phyloP scores from a whole-genome alignment of 495 filamentous ascomycete genomes.

The Aspergillus hancockii region DNA sequence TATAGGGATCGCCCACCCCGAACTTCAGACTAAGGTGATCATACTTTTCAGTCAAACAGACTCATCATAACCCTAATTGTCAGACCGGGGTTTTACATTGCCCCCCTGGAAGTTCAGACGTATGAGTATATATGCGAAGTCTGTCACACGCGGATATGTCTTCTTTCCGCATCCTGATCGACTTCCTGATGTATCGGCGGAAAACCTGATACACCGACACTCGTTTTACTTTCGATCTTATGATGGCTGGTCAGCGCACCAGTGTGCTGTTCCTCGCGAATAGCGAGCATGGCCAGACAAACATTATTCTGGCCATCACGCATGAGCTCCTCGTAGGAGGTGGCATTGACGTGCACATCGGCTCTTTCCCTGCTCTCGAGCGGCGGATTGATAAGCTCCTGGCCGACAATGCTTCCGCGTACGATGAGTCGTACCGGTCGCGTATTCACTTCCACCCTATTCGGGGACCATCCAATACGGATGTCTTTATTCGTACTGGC shows the following conservation, averaged over 20 bases:
- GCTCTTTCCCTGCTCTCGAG: slow-evolving; percentile 46
- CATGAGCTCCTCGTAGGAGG: slow-evolving; percentile 50
- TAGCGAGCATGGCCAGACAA: slow-evolving; percentile 57
- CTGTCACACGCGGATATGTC: neutral
- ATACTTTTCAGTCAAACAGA: neutral
- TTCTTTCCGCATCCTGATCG: neutral
- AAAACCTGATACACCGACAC: neutral
- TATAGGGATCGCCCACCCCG: neutral
- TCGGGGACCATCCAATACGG: slow-evolving; percentile 39
- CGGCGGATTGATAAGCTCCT: slow-evolving; percentile 31
- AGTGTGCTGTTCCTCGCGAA: slow-evolving; percentile 54
- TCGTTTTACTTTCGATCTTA: neutral
- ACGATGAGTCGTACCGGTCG: slow-evolving; percentile 27
- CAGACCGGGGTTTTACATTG: too few species aligned
- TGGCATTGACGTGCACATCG: slow-evolving; percentile 52
- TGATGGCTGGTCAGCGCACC: slow-evolving; percentile 9
- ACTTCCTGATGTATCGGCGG: neutral
- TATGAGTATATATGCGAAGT: neutral
- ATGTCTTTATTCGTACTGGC: slow-evolving; percentile 41
- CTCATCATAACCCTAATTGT: neutral
- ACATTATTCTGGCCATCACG: slow-evolving; percentile 54
- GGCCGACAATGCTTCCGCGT: slow-evolving; percentile 24
- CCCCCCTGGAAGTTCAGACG: neutral
- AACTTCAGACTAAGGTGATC: neutral
- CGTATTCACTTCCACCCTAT: slow-evolving; percentile 44